These are phyloP conservation scores for Ophiosphaerella herpotricha DNA, from an alignment of 2,329 filamentous ascomycete genomes.

Conservation along the genomic window DNA sequence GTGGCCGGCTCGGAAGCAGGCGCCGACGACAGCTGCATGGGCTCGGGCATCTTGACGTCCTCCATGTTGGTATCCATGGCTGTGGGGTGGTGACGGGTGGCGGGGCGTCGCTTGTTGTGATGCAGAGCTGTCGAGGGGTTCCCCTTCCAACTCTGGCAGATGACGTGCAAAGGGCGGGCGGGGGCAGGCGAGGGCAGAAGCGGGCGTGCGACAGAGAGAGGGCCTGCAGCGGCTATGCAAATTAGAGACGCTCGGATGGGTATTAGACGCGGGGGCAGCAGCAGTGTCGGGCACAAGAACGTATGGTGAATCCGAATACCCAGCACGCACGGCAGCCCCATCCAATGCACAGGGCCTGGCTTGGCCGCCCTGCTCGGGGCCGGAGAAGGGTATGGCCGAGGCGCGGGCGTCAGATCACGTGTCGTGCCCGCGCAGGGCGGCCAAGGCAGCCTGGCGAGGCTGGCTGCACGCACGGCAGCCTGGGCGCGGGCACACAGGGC, in stretches of 20 bases:
- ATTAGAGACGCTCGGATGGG: conserved; percentile 13
- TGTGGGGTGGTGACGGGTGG: conserved; percentile 36
- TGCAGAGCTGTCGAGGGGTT: conserved; percentile 40
- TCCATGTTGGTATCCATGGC: conserved; percentile 99
- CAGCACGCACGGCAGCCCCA: conserved; percentile 13
- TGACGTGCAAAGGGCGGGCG: conserved; percentile 38
- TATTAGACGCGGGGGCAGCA: conserved; percentile 23
- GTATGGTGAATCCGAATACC: conserved; percentile 19
- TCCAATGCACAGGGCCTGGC: conserved; percentile 11
- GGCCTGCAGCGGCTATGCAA: conserved; percentile 4
- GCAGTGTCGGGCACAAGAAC: conserved; percentile 24
- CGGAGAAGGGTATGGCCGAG: conserved; percentile 6
- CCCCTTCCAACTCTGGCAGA: conserved; percentile 44
- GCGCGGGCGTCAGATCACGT: background rate
- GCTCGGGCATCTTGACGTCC: conserved; percentile 86
- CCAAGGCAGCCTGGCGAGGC: background rate
- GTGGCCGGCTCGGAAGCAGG: conserved; percentile 82
- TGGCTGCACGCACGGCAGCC: too few species aligned
- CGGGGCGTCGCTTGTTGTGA: conserved; percentile 34
- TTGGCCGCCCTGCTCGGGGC: background rate
- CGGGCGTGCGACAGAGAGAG: conserved; percentile 2
- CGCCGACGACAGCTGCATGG: conserved; percentile 69
- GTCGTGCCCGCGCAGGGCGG: background rate
- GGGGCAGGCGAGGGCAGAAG: conserved; percentile 9
- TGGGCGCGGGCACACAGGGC: background rate